These are phyloP conservation scores for Neotropicomus parvogracilis DNA, from an alignment of 1,284 basidiomycete species.

Conservation along the genomic window DNA sequence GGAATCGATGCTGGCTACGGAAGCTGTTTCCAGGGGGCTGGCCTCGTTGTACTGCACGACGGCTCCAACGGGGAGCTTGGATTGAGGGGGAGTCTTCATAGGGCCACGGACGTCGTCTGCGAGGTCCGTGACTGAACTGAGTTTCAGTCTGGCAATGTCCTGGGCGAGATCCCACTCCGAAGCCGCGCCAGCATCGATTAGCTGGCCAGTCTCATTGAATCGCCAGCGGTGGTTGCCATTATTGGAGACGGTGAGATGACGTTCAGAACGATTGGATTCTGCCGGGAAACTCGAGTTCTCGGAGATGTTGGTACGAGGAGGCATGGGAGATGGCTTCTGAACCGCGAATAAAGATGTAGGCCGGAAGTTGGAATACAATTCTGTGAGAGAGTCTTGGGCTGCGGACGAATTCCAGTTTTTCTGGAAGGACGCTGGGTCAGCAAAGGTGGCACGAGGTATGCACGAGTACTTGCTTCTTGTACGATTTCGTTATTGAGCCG, in stretches of 20 bases:
- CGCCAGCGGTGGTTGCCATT: constrained; percentile 53
- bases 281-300: constrained; percentile 19
- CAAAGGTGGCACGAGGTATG: constrained; percentile 24
- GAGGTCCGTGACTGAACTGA: constrained; percentile 50
- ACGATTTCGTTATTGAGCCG: constrained; percentile 23
- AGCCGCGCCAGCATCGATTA: constrained; percentile 53
- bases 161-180: constrained; percentile 68
- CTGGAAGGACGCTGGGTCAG: constrained; percentile 17
- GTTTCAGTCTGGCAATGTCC: constrained; percentile 67
- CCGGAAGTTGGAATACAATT: constrained; percentile 29
- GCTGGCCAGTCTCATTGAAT: constrained; percentile 57
- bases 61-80: constrained; percentile 46
- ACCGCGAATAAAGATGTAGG: constrained; percentile 30
- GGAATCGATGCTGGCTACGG: constrained; percentile 65
- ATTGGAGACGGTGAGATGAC: constrained; percentile 30
- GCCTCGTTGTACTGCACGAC: constrained; percentile 58
- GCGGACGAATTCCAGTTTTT: constrained; percentile 46
- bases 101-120: constrained; percentile 47
- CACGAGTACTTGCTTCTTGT: constrained; percentile 29
- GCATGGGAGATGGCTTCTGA: constrained; percentile 44
- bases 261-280: constrained; percentile 30
- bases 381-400: constrained; percentile 32
- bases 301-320: constrained; percentile 40
- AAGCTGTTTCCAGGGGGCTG: constrained; percentile 69
- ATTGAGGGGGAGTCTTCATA: constrained; percentile 63